Evolutionary conservation across 2,329 filamentous ascomycete species (phyloP).

Genomic region (Gnomoniopsis smithogilvyi): DNA sequence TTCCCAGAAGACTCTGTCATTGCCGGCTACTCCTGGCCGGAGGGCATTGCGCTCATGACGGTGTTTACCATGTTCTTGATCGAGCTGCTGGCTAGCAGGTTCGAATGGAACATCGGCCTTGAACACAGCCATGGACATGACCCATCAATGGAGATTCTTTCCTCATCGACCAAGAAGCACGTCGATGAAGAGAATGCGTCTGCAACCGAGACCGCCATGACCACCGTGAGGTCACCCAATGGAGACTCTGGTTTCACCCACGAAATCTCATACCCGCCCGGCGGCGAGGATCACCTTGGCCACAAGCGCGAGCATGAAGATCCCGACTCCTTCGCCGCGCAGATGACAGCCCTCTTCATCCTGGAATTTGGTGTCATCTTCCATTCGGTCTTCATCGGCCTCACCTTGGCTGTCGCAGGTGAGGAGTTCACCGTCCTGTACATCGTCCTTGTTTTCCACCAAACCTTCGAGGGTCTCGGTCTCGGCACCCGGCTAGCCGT

Average conservation of each 20-base stretch:
- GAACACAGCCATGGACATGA: slow-evolving; percentile 11
- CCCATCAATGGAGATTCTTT: neutral
- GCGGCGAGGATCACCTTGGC: slow-evolving; percentile 18
- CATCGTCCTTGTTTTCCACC: slow-evolving; percentile 60
- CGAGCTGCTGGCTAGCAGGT: slow-evolving; percentile 18
- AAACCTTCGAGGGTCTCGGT: slow-evolving; percentile 61
- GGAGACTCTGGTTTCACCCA: slow-evolving; percentile 8
- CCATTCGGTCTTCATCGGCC: slow-evolving; percentile 61
- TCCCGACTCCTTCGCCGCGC: slow-evolving; percentile 31
- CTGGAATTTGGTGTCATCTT: slow-evolving; percentile 62
- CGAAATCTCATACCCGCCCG: slow-evolving; percentile 17
- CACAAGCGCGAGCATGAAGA: slow-evolving; percentile 18
- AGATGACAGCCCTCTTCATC: slow-evolving; percentile 43
- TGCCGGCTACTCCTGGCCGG: slow-evolving; percentile 14
- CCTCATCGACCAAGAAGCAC: slow-evolving; percentile 2
- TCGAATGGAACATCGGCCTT: slow-evolving; percentile 13
- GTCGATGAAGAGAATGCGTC: slow-evolving; percentile 10
- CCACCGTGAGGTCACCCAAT: neutral
- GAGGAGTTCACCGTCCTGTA: slow-evolving; percentile 56
- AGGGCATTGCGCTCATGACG: slow-evolving; percentile 19
- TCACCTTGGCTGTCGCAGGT: slow-evolving; percentile 58
- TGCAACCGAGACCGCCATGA: neutral
- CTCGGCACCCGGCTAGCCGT: slow-evolving; percentile 58
- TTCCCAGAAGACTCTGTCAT: slow-evolving; percentile 13
- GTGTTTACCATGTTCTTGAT: slow-evolving; percentile 18